A percentile compares a stretch with the other conserved stretches of the same genome.
Conservation (phyloP, 495 filamentous ascomycete genomes). For the Ramalina intermedia region DNA sequence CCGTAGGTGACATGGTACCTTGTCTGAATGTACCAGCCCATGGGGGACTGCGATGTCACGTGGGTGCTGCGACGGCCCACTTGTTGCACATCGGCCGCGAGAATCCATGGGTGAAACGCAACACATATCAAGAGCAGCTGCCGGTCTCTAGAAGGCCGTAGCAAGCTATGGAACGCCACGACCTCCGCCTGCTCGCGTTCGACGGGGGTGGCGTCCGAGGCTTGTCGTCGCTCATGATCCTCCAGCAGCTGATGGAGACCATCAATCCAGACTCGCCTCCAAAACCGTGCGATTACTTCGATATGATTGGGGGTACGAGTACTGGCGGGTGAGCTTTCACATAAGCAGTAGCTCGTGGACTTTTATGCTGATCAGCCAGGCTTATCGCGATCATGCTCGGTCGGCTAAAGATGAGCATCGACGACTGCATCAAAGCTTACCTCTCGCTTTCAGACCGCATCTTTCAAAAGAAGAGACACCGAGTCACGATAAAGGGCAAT, state of each 20-base stretch:
- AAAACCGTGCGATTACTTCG: slow-evolving; percentile 35
- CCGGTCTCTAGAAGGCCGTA: neutral
- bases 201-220: slow-evolving; percentile 44
- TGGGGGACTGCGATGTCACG: too few relatives aligned
- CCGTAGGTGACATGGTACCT: too few relatives aligned
- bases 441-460: slow-evolving; percentile 20
- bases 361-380: slow-evolving; percentile 5
- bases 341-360: neutral
- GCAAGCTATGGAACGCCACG: slow-evolving; percentile 13
- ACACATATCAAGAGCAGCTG: too few relatives aligned
- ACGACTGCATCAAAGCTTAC: slow-evolving; percentile 34
- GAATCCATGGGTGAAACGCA: too few relatives aligned
- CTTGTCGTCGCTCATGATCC: slow-evolving; percentile 35
- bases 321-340: slow-evolving; percentile 23
- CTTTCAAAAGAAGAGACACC: slow-evolving; percentile 24
- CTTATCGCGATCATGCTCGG: slow-evolving; percentile 29
- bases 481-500: slow-evolving; percentile 21
- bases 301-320: slow-evolving; percentile 28
- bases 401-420: slow-evolving; percentile 30
- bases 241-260: slow-evolving; percentile 32
- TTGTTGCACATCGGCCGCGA: too few relatives aligned
- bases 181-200: slow-evolving; percentile 27
- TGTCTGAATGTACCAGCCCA: too few relatives aligned
- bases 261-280: slow-evolving; percentile 27
- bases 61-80: too few relatives aligned